These are phyloP conservation scores for Fusarium sp. DNA, from an alignment of 2,329 filamentous ascomycete species.

Conservation along the genomic window DNA sequence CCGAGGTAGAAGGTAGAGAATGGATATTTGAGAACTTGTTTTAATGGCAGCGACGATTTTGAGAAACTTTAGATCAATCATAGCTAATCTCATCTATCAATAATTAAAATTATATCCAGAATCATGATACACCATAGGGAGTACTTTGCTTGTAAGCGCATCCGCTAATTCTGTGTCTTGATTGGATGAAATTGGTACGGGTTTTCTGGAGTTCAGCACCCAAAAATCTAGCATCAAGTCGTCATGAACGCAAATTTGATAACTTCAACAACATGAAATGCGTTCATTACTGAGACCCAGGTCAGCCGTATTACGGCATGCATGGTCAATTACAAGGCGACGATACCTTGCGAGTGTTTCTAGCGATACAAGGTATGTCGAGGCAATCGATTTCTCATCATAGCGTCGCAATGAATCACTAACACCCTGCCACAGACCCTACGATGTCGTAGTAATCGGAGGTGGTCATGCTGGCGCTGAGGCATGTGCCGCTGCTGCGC, in stretches of 20 bases:
- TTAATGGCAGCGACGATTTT: conserved; percentile 21
- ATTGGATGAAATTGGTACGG: conserved; percentile 20
- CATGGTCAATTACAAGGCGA: conserved; percentile 28
- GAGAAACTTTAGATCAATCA: conserved; percentile 1
- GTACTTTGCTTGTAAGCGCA: neutral
- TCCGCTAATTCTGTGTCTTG: neutral
- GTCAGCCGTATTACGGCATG: conserved; percentile 36
- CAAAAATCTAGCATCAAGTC: conserved; percentile 21
- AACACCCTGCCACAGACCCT: conserved; percentile 65
- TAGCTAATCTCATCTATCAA: neutral
- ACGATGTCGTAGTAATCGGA: conserved; percentile 95
- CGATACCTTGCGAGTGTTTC: conserved; percentile 52
- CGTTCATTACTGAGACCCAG: conserved; percentile 46
- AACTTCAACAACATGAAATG: conserved; percentile 48
- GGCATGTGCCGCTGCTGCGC: conserved; percentile 90
- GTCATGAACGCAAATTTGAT: conserved; percentile 35
- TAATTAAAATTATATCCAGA: neutral
- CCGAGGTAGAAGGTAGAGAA: conserved; percentile 44
- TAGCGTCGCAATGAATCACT: conserved; percentile 7
- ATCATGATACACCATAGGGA: neutral
- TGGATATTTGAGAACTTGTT: neutral
- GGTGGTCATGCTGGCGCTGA: conserved; percentile 96
- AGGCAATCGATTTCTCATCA: neutral
- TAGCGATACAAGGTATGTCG: conserved; percentile 48
- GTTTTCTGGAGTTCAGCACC: conserved; percentile 5